Conservation (phyloP, 2,329 filamentous ascomycete species). For the Talaromyces sp. region DNA sequence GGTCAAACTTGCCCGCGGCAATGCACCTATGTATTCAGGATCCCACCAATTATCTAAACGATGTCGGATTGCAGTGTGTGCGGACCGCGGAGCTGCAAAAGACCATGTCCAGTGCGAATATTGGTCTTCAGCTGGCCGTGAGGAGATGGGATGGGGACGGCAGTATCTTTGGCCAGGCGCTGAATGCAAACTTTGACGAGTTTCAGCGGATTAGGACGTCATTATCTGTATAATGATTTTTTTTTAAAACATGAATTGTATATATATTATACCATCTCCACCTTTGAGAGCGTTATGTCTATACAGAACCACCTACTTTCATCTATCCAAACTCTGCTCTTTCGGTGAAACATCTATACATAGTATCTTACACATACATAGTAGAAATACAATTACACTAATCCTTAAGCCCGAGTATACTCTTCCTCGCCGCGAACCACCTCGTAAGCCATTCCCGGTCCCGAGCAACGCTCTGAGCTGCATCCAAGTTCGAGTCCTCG, state of each 20-base stretch:
- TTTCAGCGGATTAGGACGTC: constrained; percentile 17
- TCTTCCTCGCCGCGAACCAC: constrained; percentile 25
- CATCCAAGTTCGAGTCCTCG: constrained; percentile 15
- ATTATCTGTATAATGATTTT: neutral
- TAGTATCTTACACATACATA: neutral
- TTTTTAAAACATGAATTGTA: neutral
- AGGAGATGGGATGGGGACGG: constrained; percentile 19
- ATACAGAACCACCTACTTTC: neutral
- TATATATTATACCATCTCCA: neutral
- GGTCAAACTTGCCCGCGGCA: constrained; percentile 21
- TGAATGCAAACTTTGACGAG: constrained; percentile 28
- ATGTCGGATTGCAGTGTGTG: constrained; percentile 49
- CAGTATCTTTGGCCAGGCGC: constrained; percentile 22
- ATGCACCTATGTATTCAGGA: constrained; percentile 54
- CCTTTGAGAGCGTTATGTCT: neutral
- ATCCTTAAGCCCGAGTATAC: neutral
- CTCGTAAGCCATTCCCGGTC: constrained; percentile 33
- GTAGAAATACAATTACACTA: neutral
- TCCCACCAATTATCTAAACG: constrained; percentile 54
- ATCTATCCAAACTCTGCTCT: neutral
- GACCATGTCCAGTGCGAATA: constrained; percentile 34
- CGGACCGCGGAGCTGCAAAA: constrained; percentile 48
- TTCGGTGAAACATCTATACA: neutral
- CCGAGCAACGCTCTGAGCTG: constrained; percentile 19
- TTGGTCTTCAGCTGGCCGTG: constrained; percentile 20